These are phyloP conservation scores for Larix kaempferi DNA, from an alignment of 75 land plant species.

Conservation along the genomic window DNA sequence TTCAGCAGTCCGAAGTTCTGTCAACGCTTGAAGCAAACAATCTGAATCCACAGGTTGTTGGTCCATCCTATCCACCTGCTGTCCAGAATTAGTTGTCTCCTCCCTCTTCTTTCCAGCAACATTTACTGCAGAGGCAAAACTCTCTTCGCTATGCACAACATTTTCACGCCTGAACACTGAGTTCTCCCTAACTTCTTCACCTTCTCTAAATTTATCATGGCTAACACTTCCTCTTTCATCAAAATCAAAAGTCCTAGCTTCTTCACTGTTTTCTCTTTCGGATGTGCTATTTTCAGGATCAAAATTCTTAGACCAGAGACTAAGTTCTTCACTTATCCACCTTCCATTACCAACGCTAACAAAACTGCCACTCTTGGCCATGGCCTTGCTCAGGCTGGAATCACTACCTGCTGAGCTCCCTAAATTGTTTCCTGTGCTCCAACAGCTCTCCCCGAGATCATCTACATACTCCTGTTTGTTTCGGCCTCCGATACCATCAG, in stretches of 20 bases:
- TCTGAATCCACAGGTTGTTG: neutral
- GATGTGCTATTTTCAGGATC: constrained; percentile 9
- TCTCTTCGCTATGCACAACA: constrained; percentile 1
- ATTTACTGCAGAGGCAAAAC: constrained; percentile 1
- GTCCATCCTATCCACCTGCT: neutral
- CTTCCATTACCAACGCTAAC: neutral
- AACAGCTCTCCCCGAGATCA: constrained; percentile 7
- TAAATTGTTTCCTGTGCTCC: neutral
- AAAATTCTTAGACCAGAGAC: constrained; percentile 1
- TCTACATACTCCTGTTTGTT: neutral
- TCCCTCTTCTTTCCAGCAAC: constrained; percentile 1
- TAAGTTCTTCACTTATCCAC: neutral
- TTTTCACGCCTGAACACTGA: neutral
- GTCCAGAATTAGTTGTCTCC: neutral
- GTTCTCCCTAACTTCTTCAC: neutral
- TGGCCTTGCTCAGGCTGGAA: neutral
- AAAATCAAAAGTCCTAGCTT: neutral
- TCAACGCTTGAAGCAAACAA: constrained; percentile 5
- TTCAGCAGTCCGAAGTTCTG: neutral
- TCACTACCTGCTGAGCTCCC: neutral
- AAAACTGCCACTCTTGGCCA: constrained; percentile 4
- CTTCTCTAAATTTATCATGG: constrained; percentile 4
- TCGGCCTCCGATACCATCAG: too few species aligned
- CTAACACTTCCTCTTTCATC: neutral
- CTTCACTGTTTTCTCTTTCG: neutral